Conservation (phyloP, 345 rosid species). For the Eucalyptus tenuipes region DNA sequence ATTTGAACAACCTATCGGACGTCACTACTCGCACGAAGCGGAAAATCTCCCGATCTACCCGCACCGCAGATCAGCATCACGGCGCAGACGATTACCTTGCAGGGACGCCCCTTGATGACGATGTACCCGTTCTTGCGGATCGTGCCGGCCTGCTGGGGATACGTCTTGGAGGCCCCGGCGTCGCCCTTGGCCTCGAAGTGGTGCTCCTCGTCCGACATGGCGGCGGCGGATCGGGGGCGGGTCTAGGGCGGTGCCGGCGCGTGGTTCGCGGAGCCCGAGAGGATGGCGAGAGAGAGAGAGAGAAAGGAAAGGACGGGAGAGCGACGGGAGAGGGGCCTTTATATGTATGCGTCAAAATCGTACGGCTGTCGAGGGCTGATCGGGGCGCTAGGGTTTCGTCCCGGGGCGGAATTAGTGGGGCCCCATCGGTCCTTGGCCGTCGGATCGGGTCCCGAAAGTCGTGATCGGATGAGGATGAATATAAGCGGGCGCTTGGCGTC, state of each 20-base stretch:
- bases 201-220: conserved; percentile 13
- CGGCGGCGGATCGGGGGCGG: not conserved
- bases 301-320: not conserved
- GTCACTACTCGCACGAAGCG: not conserved
- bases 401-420: not conserved
- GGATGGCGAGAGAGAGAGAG: not conserved
- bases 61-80: not conserved
- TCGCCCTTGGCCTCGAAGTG: conserved; percentile 5
- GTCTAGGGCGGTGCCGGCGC: not conserved
- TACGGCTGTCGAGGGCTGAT: not conserved
- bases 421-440: not conserved
- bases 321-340: not conserved
- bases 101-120: conserved; percentile 8
- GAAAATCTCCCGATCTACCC: not conserved
- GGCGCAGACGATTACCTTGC: not conserved
- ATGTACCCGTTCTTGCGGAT: conserved; percentile 10
- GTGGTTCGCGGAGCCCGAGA: not conserved
- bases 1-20: not conserved
- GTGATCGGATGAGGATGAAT: not conserved
- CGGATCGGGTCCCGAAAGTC: not conserved
- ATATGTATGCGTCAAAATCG: not conserved
- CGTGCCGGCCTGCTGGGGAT: conserved; percentile 10
- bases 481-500: not conserved
- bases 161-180: conserved; percentile 10
- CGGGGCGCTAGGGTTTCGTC: not conserved